Evolutionary conservation across 2,329 filamentous ascomycete species (phyloP).

Genomic region (Hypoxylon sp.): DNA sequence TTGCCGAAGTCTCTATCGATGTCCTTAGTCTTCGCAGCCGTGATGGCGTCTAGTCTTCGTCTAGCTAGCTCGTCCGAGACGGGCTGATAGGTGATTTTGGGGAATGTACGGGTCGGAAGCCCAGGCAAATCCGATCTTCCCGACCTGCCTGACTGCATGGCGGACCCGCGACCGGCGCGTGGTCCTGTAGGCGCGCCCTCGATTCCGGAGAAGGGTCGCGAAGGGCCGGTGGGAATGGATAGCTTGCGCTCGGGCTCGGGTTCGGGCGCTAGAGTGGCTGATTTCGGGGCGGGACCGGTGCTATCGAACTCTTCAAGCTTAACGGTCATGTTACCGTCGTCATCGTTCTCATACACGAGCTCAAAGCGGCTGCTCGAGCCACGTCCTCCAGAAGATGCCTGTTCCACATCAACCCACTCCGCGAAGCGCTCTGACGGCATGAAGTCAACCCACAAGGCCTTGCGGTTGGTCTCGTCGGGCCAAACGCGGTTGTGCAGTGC

Average conservation of each 20-base stretch:
- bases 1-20: conserved; percentile 54
- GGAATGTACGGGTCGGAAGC: conserved; percentile 53
- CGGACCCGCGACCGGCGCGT: conserved; percentile 44
- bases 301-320: conserved; percentile 60
- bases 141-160: conserved; percentile 33
- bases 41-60: conserved; percentile 68
- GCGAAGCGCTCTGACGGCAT: conserved; percentile 77
- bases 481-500: conserved; percentile 81
- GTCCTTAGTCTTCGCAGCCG: conserved; percentile 56
- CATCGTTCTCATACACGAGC: conserved; percentile 71
- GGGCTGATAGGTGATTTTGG: conserved; percentile 59
- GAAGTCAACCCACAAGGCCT: conserved; percentile 88
- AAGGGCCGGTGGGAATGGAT: conserved; percentile 46
- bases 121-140: conserved; percentile 35
- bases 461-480: conserved; percentile 86
- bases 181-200: conserved; percentile 51
- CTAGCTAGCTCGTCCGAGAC: conserved; percentile 71
- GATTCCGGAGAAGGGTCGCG: conserved; percentile 42
- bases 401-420: conserved; percentile 78
- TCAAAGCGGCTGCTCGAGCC: conserved; percentile 68
- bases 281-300: conserved; percentile 36
- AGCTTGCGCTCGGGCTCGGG: conserved; percentile 36
- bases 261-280: conserved; percentile 31
- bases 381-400: conserved; percentile 55
- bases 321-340: conserved; percentile 63